These are phyloP conservation scores for Camellia oleifera DNA, from an alignment of 179 eudicot genomes.

Conservation along the genomic window DNA sequence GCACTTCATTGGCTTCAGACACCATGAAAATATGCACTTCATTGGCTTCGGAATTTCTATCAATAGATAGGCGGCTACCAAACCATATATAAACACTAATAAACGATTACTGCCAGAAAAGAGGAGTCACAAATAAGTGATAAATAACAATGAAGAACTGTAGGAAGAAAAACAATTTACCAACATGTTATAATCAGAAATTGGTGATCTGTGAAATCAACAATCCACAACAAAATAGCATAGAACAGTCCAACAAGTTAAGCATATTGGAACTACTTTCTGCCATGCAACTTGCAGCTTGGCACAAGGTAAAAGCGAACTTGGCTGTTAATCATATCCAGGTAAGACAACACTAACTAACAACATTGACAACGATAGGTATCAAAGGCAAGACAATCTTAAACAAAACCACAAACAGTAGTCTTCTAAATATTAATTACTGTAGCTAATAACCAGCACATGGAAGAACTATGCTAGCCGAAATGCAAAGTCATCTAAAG, in stretches of 20 bases:
- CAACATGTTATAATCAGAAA: background rate
- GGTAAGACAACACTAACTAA: background rate
- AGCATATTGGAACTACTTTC: background rate
- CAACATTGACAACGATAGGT: background rate
- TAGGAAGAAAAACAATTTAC: background rate
- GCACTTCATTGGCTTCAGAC: background rate
- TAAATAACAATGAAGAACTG: background rate
- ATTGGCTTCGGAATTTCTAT: background rate
- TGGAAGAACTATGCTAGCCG: background rate
- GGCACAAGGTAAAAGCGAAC: background rate
- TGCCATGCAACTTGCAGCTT: background rate
- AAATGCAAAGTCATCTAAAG: background rate
- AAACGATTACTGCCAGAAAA: background rate
- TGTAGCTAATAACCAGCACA: background rate
- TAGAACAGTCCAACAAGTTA: background rate
- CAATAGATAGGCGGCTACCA: background rate
- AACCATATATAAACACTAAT: background rate
- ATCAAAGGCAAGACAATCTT: background rate
- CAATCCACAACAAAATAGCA: background rate
- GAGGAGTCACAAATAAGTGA: background rate
- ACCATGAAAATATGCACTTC: background rate
- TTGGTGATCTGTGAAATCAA: background rate
- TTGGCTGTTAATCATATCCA: background rate
- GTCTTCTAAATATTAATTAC: background rate
- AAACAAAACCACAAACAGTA: constrained; percentile 3